These are phyloP conservation scores for Moesziomyces sp. DNA, from an alignment of 1,284 basidiomycete genomes.

Conservation along the genomic window DNA sequence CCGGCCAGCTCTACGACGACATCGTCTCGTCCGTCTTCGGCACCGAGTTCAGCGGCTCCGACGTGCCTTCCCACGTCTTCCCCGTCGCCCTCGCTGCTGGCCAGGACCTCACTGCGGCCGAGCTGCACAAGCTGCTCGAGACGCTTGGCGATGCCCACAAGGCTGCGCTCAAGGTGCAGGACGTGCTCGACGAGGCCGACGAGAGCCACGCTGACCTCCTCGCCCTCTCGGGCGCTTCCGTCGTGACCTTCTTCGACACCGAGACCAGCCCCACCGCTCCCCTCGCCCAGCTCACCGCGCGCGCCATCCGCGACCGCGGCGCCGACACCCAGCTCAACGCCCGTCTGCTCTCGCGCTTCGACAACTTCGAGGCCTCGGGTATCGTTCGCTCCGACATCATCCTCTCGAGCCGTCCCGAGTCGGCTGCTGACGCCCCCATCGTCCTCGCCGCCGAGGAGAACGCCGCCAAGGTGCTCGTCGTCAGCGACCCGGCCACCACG, in stretches of 20 bases:
- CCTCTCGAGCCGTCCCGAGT: slow-evolving; percentile 46
- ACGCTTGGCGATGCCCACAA: slow-evolving; percentile 32
- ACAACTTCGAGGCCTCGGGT: slow-evolving; percentile 64
- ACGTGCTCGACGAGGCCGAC: slow-evolving; percentile 42
- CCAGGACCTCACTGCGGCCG: slow-evolving; percentile 43
- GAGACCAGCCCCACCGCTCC: slow-evolving; percentile 57
- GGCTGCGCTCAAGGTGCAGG: slow-evolving; percentile 40
- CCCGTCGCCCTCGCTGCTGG: slow-evolving; percentile 52
- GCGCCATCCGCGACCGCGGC: slow-evolving; percentile 54
- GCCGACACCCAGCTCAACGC: slow-evolving; percentile 49
- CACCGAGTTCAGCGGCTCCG: slow-evolving; percentile 41
- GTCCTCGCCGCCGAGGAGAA: slow-evolving; percentile 54
- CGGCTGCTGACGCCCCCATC: slow-evolving; percentile 54
- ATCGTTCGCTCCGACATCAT: slow-evolving; percentile 63
- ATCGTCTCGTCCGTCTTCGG: slow-evolving; percentile 52
- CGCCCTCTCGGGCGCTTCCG: slow-evolving; percentile 49
- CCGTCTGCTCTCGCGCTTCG: slow-evolving; percentile 62
- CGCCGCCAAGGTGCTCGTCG: slow-evolving; percentile 53
- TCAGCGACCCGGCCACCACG: slow-evolving; percentile 57
- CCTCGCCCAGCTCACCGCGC: slow-evolving; percentile 54
- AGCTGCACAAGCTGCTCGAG: slow-evolving; percentile 53
- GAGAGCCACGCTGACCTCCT: slow-evolving; percentile 49
- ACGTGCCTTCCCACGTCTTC: slow-evolving; percentile 44
- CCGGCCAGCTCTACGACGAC: slow-evolving; percentile 59
- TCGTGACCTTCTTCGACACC: slow-evolving; percentile 63